phyloP scores from a whole-genome alignment of 805 yeast genomes.

The Komagataella kurtzmanii region DNA sequence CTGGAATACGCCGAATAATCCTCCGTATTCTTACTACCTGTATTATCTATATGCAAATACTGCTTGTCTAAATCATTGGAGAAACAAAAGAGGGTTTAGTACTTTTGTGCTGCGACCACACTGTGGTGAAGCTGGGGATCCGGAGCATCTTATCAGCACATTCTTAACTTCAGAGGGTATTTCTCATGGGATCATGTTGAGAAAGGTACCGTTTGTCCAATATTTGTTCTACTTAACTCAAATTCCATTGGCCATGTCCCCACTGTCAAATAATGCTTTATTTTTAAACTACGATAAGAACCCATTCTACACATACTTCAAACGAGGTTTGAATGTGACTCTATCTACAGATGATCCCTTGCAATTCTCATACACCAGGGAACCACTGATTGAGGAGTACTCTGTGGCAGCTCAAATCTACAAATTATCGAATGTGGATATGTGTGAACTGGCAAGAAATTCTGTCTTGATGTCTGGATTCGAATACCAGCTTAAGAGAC shows the following conservation, averaged over 20 bases:
- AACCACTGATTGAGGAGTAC: slow-evolving; percentile 94
- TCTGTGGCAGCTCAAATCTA: slow-evolving; percentile 98
- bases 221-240: slow-evolving; percentile 89
- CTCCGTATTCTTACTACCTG: slow-evolving; percentile 94
- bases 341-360: slow-evolving; percentile 95
- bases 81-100: slow-evolving; percentile 62
- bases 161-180: slow-evolving; percentile 84
- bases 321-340: slow-evolving; percentile 87
- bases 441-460: slow-evolving; percentile 92
- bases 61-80: slow-evolving; percentile 75
- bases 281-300: slow-evolving; percentile 94
- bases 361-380: slow-evolving; percentile 93
- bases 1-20: slow-evolving; percentile 73
- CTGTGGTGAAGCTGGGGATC: slow-evolving; percentile 99
- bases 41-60: slow-evolving; percentile 83
- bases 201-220: slow-evolving; percentile 92
- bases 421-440: slow-evolving; percentile 86
- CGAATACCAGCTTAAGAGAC: slow-evolving; percentile 74
- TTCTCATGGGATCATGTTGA: slow-evolving; percentile 85
- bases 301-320: slow-evolving; percentile 85
- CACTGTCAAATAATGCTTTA: slow-evolving; percentile 90
- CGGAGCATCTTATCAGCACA: slow-evolving; percentile 88
- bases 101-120: slow-evolving; percentile 95
- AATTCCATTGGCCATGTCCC: slow-evolving; percentile 97
- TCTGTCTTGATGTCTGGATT: slow-evolving; percentile 92